Evolutionary conservation across 306 rosid genomes (phyloP).

Genomic region (Benincasa hispida): DNA sequence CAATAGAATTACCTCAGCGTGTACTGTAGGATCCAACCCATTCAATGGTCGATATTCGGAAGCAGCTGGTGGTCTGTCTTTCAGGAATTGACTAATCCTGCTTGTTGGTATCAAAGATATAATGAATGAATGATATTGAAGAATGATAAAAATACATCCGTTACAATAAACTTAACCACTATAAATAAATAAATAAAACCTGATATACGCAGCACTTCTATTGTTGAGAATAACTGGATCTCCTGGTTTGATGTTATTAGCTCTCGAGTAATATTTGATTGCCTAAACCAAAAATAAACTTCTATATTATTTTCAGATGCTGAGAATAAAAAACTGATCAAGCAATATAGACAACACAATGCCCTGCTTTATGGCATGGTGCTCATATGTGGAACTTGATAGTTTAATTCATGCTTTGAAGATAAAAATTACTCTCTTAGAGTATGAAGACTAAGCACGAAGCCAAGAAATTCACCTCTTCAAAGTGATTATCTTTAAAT

Average conservation of each 20-base stretch:
- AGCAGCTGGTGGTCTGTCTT: slow-evolving; percentile 51
- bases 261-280: slow-evolving; percentile 65
- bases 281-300: slow-evolving; percentile 46
- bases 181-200: slow-evolving; percentile 25
- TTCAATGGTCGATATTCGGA: slow-evolving; percentile 73
- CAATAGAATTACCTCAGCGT: slow-evolving; percentile 61
- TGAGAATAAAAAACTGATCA: neutral
- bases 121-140: slow-evolving; percentile 12
- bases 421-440: neutral
- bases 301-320: neutral
- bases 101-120: slow-evolving; percentile 6
- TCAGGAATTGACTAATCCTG: slow-evolving; percentile 73
- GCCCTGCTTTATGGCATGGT: neutral
- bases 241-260: slow-evolving; percentile 59
- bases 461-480: slow-evolving; percentile 42
- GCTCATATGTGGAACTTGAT: neutral
- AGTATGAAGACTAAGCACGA: neutral
- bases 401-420: neutral
- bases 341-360: neutral
- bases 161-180: neutral
- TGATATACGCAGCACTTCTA: slow-evolving; percentile 76
- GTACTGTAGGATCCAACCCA: slow-evolving; percentile 92
- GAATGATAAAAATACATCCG: neutral
- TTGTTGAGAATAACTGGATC: slow-evolving; percentile 75
- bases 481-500: slow-evolving; percentile 45